Conservation (phyloP, 352 stramenopile species). For the Phytopythium delawarense region DNA sequence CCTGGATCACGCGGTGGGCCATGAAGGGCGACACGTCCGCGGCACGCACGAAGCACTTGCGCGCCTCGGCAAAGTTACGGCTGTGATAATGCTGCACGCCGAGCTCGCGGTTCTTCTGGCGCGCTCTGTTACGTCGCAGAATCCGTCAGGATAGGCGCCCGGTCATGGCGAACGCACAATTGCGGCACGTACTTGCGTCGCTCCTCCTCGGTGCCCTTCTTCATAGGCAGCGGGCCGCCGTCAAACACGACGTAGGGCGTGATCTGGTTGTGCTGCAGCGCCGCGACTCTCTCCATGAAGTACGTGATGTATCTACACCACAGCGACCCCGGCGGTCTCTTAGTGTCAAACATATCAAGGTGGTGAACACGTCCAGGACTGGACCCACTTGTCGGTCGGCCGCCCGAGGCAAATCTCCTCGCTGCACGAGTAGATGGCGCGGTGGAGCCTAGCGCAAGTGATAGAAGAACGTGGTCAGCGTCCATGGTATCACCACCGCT, state of each 20-base stretch:
- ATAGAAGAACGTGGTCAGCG: not conserved
- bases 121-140: constrained; percentile 20
- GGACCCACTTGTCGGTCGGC: constrained; percentile 61
- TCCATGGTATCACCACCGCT: too few species aligned
- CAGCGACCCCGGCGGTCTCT: not conserved
- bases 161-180: too few species aligned
- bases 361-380: not conserved
- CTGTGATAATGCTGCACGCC: constrained; percentile 56
- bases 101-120: constrained; percentile 65
- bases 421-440: constrained; percentile 70
- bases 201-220: constrained; percentile 74
- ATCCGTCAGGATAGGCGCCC: not conserved
- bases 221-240: constrained; percentile 67
- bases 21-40: constrained; percentile 78
- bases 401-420: constrained; percentile 67
- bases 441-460: constrained; percentile 53
- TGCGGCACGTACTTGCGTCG: constrained; percentile 38
- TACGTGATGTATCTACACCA: constrained; percentile 65
- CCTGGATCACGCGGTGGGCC: constrained; percentile 75
- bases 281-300: constrained; percentile 58
- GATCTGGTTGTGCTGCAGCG: constrained; percentile 50
- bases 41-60: constrained; percentile 68
- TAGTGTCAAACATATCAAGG: not conserved
- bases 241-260: constrained; percentile 80
- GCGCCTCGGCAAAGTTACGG: constrained; percentile 51